These are phyloP conservation scores for Gomphus sp. DNA, from an alignment of 1,284 basidiomycete species.

Conservation along the genomic window DNA sequence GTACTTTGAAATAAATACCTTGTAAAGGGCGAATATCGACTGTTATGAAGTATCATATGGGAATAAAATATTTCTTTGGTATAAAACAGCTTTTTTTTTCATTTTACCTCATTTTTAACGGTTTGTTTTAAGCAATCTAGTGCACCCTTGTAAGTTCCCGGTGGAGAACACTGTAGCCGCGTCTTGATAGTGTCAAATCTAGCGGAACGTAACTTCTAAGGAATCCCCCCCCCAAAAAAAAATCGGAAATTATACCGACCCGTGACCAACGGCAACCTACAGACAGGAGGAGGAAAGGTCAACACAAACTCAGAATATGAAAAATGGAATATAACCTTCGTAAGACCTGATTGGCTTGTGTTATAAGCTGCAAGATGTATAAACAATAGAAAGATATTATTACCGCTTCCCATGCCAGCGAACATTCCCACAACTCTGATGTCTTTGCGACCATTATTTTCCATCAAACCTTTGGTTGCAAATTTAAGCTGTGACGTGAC, in stretches of 20 bases:
- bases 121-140: slow-evolving; percentile 58
- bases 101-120: slow-evolving; percentile 50
- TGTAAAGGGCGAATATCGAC: slow-evolving; percentile 52
- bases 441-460: slow-evolving; percentile 23
- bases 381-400: not conserved
- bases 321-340: too few relatives aligned
- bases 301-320: too few relatives aligned
- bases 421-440: slow-evolving; percentile 48
- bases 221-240: not conserved
- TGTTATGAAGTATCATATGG: slow-evolving; percentile 14
- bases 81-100: too few relatives aligned
- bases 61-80: too few relatives aligned
- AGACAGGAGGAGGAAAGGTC: not conserved
- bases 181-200: slow-evolving; percentile 74
- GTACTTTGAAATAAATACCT: slow-evolving; percentile 20
- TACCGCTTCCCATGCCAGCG: slow-evolving; percentile 55
- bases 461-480: too few relatives aligned
- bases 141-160: slow-evolving; percentile 59
- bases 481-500: too few relatives aligned
- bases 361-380: slow-evolving; percentile 15
- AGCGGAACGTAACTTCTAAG: not conserved
- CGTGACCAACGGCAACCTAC: slow-evolving; percentile 62
- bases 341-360: too few relatives aligned
- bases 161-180: slow-evolving; percentile 63
- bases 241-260: slow-evolving; percentile 24